These are phyloP conservation scores for Beta macrorhiza DNA, from an alignment of 179 eudicot species.

Conservation along the genomic window DNA sequence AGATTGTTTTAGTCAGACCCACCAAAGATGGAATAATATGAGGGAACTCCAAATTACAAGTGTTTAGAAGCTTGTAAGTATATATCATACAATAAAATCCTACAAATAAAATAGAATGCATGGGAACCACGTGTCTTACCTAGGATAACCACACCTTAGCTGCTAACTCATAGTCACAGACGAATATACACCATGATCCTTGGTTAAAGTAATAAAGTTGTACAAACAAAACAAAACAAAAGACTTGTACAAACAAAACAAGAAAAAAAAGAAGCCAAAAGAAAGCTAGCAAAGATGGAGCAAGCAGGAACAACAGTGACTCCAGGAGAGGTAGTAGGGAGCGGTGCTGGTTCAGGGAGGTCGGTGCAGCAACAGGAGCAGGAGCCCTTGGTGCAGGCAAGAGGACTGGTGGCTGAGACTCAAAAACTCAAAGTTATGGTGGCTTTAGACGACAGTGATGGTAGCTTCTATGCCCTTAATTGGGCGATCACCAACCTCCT, in stretches of 20 bases:
- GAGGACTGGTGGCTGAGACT: neutral
- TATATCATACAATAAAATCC: no score
- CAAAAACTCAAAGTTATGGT: constrained; percentile 42
- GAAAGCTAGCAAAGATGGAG: neutral
- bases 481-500: constrained; percentile 52
- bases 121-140: neutral
- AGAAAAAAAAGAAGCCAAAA: neutral
- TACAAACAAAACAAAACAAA: neutral
- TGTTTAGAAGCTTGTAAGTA: no score
- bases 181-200: neutral
- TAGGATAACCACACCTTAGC: neutral
- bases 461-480: constrained; percentile 52
- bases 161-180: neutral
- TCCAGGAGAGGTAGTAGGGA: constrained; percentile 11
- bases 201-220: neutral
- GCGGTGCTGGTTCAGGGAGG: constrained; percentile 21
- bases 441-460: constrained; percentile 50
- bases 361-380: constrained; percentile 14
- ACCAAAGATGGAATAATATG: no score
- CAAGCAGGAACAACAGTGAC: neutral
- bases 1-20: no score
- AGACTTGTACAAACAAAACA: neutral
- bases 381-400: constrained; percentile 6
- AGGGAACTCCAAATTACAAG: no score
- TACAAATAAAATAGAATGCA: neutral